phyloP scores from a whole-genome alignment of 495 filamentous ascomycete species.

The Tuber calosporum region DNA sequence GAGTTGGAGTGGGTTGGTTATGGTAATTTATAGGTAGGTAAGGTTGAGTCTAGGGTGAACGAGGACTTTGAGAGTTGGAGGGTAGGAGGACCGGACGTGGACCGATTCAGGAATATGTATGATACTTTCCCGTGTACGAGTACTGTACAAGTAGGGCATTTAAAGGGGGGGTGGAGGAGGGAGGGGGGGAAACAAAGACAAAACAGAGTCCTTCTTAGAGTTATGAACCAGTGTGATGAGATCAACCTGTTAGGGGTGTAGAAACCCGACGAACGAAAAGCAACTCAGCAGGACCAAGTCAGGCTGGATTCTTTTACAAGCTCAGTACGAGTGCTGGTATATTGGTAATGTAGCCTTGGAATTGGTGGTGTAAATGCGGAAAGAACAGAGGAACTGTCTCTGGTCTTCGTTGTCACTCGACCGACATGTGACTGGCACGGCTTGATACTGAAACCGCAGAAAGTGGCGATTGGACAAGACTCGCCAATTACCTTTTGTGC shows the following conservation, averaged over 20 bases:
- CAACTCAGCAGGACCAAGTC: not conserved
- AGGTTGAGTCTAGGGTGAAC: too few relatives aligned
- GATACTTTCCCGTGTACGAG: not conserved
- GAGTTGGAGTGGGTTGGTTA: too few relatives aligned
- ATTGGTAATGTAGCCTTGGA: not conserved
- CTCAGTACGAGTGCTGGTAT: not conserved
- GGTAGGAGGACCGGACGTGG: not conserved
- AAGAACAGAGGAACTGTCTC: not conserved
- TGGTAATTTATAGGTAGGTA: too few relatives aligned
- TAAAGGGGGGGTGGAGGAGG: not conserved
- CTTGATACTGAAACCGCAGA: not conserved
- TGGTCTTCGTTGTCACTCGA: not conserved
- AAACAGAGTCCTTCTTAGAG: not conserved
- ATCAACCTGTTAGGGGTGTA: not conserved
- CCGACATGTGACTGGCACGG: not conserved
- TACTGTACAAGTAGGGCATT: too few relatives aligned
- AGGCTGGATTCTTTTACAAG: not conserved
- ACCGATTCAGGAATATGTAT: not conserved
- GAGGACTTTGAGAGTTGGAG: too few relatives aligned
- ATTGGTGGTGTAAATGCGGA: not conserved
- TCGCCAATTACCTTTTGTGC: not conserved
- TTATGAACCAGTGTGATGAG: not conserved
- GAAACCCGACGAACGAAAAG: not conserved
- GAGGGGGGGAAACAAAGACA: not conserved
- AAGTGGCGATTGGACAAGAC: not conserved